Conservation (phyloP, 169 alveolate genomes). For the Plasmodium gonderi region DNA sequence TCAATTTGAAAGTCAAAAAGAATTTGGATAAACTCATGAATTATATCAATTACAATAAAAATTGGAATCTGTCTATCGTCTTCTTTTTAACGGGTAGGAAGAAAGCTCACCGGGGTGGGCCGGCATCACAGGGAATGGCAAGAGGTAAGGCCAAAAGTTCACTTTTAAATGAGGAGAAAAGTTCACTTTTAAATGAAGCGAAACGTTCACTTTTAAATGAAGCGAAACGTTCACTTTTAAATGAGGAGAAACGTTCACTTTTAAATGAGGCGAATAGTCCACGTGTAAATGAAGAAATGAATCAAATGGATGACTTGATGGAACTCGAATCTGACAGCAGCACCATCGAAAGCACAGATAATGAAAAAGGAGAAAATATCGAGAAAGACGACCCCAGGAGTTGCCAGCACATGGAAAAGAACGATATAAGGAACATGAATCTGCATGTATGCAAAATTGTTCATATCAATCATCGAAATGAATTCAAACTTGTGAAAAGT, state of each 20-base stretch:
- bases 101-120: not conserved
- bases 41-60: slow-evolving; percentile 51
- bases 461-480: slow-evolving; percentile 56
- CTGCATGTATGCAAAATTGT: slow-evolving; percentile 42
- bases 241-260: too few relatives aligned
- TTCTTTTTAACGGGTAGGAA: slow-evolving; percentile 9
- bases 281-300: too few relatives aligned
- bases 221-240: too few relatives aligned
- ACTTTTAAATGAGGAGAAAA: too few relatives aligned
- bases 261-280: too few relatives aligned
- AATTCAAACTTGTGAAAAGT: not conserved
- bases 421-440: slow-evolving; percentile 6
- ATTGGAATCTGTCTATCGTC: slow-evolving; percentile 41
- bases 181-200: too few relatives aligned
- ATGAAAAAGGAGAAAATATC: not conserved
- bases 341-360: not conserved
- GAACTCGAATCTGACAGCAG: too few relatives aligned
- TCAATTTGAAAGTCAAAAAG: slow-evolving; percentile 66
- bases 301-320: too few relatives aligned
- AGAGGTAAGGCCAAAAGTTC: not conserved
- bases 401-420: not conserved
- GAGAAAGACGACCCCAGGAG: not conserved
- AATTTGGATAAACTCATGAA: slow-evolving; percentile 34
- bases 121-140: not conserved
- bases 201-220: too few relatives aligned